Conservation (phyloP, 177 flowering plant genomes). For the Vitis hybrid region DNA sequence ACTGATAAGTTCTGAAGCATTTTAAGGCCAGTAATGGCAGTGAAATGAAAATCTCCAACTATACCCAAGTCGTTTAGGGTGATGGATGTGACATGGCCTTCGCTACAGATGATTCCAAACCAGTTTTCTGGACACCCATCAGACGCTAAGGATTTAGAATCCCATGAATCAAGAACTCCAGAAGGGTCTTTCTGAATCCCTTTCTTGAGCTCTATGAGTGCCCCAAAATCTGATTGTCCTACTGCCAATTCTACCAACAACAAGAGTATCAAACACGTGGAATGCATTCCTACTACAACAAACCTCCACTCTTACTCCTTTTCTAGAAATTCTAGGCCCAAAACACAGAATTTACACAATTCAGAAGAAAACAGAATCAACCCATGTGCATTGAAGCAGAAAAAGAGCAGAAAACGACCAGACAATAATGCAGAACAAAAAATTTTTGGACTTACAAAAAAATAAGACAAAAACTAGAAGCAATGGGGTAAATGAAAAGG, state of each 20-base stretch:
- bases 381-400: too few species aligned
- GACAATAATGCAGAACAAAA: too few species aligned
- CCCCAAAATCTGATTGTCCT: conserved; percentile 44
- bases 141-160: conserved; percentile 35
- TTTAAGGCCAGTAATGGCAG: conserved; percentile 34
- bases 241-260: conserved; percentile 25
- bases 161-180: conserved; percentile 49
- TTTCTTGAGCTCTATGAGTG: conserved; percentile 64
- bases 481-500: too few species aligned
- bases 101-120: conserved; percentile 52
- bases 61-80: conserved; percentile 45
- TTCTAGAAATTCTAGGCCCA: not conserved
- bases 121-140: conserved; percentile 56
- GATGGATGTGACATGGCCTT: conserved; percentile 50
- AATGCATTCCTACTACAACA: conserved; percentile 35
- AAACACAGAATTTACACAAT: too few species aligned
- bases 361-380: too few species aligned
- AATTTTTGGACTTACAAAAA: too few species aligned
- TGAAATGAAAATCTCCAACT: conserved; percentile 51
- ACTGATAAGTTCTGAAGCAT: conserved; percentile 51
- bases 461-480: too few species aligned
- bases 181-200: conserved; percentile 50
- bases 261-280: conserved; percentile 26
- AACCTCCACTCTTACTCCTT: conserved; percentile 4
- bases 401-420: too few species aligned